Conservation (phyloP, 2,329 filamentous ascomycete species). For the Triangularia setosa region DNA sequence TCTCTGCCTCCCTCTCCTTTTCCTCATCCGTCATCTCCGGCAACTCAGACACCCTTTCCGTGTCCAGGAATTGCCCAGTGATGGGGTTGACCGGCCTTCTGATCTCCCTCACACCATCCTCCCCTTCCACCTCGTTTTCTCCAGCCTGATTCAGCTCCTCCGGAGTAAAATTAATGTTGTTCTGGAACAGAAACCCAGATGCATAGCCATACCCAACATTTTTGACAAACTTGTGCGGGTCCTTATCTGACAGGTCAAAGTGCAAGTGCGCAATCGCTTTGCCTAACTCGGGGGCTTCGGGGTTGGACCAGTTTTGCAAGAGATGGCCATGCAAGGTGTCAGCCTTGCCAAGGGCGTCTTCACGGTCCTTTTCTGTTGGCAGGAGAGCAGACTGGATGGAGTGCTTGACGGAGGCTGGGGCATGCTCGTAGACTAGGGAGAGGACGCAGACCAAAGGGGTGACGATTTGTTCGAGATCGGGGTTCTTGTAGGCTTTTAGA, state of each 20-base stretch:
- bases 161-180: constrained; percentile 75
- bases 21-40: constrained; percentile 86
- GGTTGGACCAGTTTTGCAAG: constrained; percentile 71
- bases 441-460: constrained; percentile 73
- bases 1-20: constrained; percentile 87
- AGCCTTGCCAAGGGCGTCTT: constrained; percentile 71
- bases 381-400: constrained; percentile 66
- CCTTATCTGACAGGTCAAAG: constrained; percentile 80
- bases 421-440: constrained; percentile 65
- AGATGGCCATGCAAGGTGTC: constrained; percentile 71
- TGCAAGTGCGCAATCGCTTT: constrained; percentile 73
- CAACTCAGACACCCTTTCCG: constrained; percentile 54
- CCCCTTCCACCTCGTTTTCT: constrained; percentile 18
- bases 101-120: constrained; percentile 1
- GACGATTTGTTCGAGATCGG: constrained; percentile 67
- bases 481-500: constrained; percentile 58
- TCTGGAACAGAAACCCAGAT: constrained; percentile 81
- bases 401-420: constrained; percentile 57
- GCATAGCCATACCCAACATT: constrained; percentile 96
- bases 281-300: constrained; percentile 66
- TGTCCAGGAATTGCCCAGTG: constrained; percentile 76
- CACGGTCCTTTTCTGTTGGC: constrained; percentile 72
- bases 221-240: constrained; percentile 74
- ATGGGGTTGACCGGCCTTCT: constrained; percentile 69
- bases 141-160: constrained; percentile 30